Base-by-base conservation (phyloP, 78 protist species). In the Emiliania huxleyi region DNA sequence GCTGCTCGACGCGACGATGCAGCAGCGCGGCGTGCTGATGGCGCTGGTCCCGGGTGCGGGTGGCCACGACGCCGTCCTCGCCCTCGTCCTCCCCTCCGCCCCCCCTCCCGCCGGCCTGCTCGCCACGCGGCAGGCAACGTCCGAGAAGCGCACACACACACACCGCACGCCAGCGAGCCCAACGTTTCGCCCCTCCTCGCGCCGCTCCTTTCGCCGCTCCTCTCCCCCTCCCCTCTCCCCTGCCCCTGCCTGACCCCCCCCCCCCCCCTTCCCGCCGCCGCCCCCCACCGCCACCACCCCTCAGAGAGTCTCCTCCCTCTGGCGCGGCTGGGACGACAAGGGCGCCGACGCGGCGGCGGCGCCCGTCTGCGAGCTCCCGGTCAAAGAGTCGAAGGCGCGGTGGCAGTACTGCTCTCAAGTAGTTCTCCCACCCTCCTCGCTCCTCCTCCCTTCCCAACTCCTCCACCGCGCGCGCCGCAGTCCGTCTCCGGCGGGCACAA, bases 31-130 rank as follows among this genome's bases (percentile, higher is more conserved):
- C 2, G 85, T 77, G 48, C 46, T 77, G 44, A 12, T 77, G 48
- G 85, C 85, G 5, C 46, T 77, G 29, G 85, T 77, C 8, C 85
- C 85, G 18, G 85, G 85, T n/a, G 85, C 85, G 23, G 85, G 85
- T 19, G 85, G 85, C 11, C 5, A 8, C 35, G 85, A 77, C 46
- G 85, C 85, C 46, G 85, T 77, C 46, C 49, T 77, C 33, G 85
- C 85, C 0, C 85, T 77, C 46, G 46, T 77, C n/a, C 85, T 77
- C 33, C 85, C 85, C 8, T 18, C 29, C 33, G 75, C n/a, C 75
- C 8, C 23, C 37, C n/a, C n/a, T n/a, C 29, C 33, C 37, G 33
- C 8, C 23, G 75, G 75, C 29, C 23, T 73, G 18, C 75, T 69
- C 75, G 18, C 33, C 38, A 69, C 18, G 75, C 3, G 33, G 75